These are phyloP conservation scores for Cladosporium sp. DNA, from an alignment of 2,329 filamentous ascomycete species.

Conservation along the genomic window DNA sequence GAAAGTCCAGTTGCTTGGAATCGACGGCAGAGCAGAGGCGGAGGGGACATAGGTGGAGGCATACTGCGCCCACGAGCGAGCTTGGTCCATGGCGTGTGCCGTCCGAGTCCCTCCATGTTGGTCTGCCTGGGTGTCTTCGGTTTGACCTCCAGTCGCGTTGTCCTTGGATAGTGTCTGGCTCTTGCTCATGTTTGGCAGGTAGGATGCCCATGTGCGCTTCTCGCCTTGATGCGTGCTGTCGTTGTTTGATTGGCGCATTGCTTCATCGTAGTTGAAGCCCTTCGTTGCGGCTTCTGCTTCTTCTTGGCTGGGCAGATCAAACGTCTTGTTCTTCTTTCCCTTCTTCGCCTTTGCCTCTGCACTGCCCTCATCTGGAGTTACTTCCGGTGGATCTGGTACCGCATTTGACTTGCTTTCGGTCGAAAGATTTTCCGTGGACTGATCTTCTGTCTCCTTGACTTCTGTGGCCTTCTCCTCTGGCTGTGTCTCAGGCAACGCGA, in stretches of 20 bases:
- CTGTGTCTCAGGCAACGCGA: constrained; percentile 25
- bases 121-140: not conserved
- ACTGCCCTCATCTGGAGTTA: constrained; percentile 16
- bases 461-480: constrained; percentile 31
- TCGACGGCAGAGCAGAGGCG: constrained; percentile 16
- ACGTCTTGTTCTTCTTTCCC: constrained; percentile 24
- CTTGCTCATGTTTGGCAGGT: constrained; percentile 23
- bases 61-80: constrained; percentile 28
- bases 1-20: constrained; percentile 17
- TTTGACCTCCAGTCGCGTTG: not conserved
- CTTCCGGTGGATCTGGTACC: constrained; percentile 22
- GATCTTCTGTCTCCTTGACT: constrained; percentile 16
- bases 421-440: constrained; percentile 21
- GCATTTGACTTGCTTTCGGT: constrained; percentile 5
- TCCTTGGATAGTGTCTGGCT: constrained; percentile 4
- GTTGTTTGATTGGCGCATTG: not conserved
- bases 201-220: constrained; percentile 32
- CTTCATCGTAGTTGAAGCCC: constrained; percentile 17
- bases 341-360: constrained; percentile 22
- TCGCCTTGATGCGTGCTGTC: constrained; percentile 23
- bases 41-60: constrained; percentile 22
- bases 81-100: constrained; percentile 8
- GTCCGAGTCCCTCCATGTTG: not conserved
- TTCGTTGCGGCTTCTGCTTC: constrained; percentile 29
- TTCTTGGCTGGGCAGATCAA: constrained; percentile 31